Conservation (phyloP, 208 protist genomes). For the Angomonas desouzai region DNA sequence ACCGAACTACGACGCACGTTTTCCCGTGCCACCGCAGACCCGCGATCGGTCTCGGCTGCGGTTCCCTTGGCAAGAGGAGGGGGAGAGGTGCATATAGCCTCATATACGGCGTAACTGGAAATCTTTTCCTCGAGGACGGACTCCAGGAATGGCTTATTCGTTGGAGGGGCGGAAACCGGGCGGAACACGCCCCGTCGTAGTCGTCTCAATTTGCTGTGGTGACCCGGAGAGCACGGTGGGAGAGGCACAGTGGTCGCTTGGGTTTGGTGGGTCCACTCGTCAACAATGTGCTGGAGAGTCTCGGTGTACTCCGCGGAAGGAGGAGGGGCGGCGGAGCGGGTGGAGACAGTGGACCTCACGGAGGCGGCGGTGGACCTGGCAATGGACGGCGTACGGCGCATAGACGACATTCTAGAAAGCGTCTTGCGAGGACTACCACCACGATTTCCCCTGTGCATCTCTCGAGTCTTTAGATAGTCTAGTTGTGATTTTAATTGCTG, state of each 20-base stretch:
- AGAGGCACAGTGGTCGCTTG: background rate
- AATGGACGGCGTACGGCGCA: background rate
- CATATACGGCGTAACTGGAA: conserved; percentile 38
- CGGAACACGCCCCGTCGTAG: background rate
- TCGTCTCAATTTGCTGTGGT: background rate
- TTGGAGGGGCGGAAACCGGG: background rate
- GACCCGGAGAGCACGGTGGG: background rate
- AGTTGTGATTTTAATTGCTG: background rate
- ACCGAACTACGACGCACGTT: conserved; percentile 32
- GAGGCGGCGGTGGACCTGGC: background rate
- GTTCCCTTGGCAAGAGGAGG: background rate
- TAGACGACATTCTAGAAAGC: background rate
- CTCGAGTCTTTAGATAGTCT: background rate
- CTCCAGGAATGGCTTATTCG: conserved; percentile 1
- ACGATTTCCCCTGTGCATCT: background rate
- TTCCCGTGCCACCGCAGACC: background rate
- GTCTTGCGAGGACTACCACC: background rate
- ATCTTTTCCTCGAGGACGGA: conserved; percentile 34
- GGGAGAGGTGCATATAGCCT: conserved; percentile 14
- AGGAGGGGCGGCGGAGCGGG: background rate
- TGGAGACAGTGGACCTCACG: background rate
- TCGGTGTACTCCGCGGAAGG: background rate
- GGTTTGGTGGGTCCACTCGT: background rate
- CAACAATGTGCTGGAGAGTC: background rate
- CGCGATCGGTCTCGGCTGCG: background rate